Percentiles rank a stretch among this genome's conserved stretches.
Conservation (phyloP, 257 asterid genomes). For the Orobanche coerulescens region DNA sequence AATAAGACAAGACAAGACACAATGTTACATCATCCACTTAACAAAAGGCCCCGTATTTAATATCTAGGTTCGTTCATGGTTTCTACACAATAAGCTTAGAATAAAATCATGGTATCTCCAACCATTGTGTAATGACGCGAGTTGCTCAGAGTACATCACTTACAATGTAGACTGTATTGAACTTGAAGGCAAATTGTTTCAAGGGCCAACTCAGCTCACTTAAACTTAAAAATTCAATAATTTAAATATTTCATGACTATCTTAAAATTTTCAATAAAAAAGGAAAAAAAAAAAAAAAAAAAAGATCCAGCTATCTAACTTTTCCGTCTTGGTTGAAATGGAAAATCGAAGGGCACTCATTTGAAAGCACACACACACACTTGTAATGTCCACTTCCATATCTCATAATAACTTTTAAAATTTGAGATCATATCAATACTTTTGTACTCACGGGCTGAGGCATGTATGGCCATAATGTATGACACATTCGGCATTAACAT, state of each 20-base stretch:
- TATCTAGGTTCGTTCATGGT: not conserved
- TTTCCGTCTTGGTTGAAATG: not conserved
- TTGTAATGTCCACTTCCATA: not conserved
- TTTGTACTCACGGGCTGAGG: conserved; percentile 79
- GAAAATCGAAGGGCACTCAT: no score
- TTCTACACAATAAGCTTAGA: not conserved
- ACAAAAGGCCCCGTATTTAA: not conserved
- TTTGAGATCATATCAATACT: not conserved
- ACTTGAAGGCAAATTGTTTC: not conserved
- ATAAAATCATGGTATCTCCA: not conserved
- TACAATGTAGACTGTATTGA: not conserved
- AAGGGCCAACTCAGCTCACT: not conserved
- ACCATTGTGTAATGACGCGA: not conserved
- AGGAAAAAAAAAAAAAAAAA: not conserved
- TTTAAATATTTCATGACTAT: not conserved
- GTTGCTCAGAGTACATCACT: not conserved
- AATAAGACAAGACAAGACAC: not conserved
- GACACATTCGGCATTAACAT: conserved; percentile 62
- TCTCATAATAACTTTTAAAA: conserved; percentile 3
- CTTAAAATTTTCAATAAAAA: not conserved
- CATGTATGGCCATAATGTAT: conserved; percentile 82
- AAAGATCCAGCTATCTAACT: not conserved
- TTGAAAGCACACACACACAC: no score
- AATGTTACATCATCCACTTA: not conserved
- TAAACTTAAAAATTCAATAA: not conserved